Evolutionary conservation across 2,329 filamentous ascomycete genomes (phyloP), one percentile per base, ranked within the genome.

Genomic region (Polychaeton citri): DNA sequence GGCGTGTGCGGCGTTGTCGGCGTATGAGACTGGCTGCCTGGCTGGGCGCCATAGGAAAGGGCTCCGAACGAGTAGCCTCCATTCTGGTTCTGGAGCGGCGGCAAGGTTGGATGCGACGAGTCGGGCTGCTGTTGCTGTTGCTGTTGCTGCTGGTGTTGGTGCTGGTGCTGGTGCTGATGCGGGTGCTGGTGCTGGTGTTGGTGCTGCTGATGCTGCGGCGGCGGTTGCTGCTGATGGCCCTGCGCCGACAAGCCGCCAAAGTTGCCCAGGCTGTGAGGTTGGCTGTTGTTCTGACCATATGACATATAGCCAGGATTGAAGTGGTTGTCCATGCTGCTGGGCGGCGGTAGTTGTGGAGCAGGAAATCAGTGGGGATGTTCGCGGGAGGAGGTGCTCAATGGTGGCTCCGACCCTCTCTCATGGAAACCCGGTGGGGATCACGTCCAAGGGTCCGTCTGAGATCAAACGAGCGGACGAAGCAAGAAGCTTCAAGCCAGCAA

Each of bases 1-100:
- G 54, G 54, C 5, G 46, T 55, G 43, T 56, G 53, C 32, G 54
- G 52, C 35, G 52, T 49, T 24, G 51, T 49, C 15, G 54, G 52
- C 19, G 53, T 54, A 33, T 52, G 49, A 26, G 47, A 46, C 38
- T 54, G 49, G 39, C 48, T 53, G 31, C 40, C 46, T 20, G 47
- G 48, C 34, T 51, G 49, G 19, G 16, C 26, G 18, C 46, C 46
- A 40, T 52, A 56, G 33, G 54, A 55, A 33, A 58, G 42, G 16
- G 43, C 48, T 38, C 54, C 54, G 32, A 57, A 54, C 20, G 44
- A 44, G 36, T 42, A 48, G 44, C 43, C 51, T 36, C 50, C 52
- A 52, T 54, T 54, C 40, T 47, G 44, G 30, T 42, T 44, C 40
- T 58, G 54, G 32, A 58, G 43, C 17, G 55, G 55, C 17, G 55